Conservation (phyloP, 2,329 filamentous ascomycete species). For the Colletotrichum cuscutae region DNA sequence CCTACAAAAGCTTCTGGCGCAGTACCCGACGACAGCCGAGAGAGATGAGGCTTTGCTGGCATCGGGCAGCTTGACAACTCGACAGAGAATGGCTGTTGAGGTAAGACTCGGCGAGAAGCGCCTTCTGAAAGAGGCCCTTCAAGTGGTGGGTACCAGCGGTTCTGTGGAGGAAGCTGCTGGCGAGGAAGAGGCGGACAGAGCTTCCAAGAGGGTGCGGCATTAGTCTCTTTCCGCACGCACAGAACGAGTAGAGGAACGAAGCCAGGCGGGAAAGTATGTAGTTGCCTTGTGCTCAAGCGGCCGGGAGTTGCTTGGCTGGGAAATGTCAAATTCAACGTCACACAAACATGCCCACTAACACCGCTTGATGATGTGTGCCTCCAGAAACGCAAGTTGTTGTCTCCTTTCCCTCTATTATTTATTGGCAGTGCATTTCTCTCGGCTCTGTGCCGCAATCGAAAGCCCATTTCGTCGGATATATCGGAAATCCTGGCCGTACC, state of each 20-base stretch:
- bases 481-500: background rate
- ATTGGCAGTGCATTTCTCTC: background rate
- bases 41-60: conserved; percentile 53
- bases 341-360: background rate
- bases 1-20: conserved; percentile 49
- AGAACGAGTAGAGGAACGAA: background rate
- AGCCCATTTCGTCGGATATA: background rate
- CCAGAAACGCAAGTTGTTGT: background rate
- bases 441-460: background rate
- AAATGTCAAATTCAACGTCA: conserved; percentile 24
- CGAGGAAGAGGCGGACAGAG: conserved; percentile 41
- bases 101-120: conserved; percentile 80
- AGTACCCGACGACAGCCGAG: conserved; percentile 54
- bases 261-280: background rate
- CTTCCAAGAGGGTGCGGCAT: conserved; percentile 44
- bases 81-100: conserved; percentile 69
- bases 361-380: background rate
- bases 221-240: background rate
- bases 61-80: conserved; percentile 42
- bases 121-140: conserved; percentile 64
- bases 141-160: conserved; percentile 40
- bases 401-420: background rate
- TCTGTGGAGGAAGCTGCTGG: conserved; percentile 35
- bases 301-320: background rate
- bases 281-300: background rate